A percentile compares a stretch with the other conserved stretches of the same genome.
Conservation (phyloP, 73 alveolate species). For the Diophrys sp. region DNA sequence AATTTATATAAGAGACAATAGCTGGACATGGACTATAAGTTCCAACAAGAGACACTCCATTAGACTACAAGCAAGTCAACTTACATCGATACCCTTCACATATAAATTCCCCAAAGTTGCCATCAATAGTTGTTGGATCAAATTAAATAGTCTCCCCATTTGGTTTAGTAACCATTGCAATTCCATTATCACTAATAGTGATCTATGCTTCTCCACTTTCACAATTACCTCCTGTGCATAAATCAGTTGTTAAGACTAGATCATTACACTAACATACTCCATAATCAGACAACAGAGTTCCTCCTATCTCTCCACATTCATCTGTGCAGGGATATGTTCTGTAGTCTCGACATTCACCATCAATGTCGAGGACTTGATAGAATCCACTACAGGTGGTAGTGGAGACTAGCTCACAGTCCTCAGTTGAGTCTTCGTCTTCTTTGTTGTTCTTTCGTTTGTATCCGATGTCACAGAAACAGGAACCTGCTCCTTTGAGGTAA, state of each 20-base stretch:
- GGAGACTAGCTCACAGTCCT: constrained; percentile 9
- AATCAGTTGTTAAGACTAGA: constrained; percentile 2
- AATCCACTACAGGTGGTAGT: constrained; percentile 1
- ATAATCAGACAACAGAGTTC: neutral
- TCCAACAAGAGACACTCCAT: neutral
- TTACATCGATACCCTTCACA: constrained; percentile 8
- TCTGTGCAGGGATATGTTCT: neutral
- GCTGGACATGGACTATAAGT: neutral
- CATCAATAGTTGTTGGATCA: constrained; percentile 16
- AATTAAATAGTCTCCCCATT: neutral
- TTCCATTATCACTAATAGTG: no score
- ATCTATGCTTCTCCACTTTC: neutral
- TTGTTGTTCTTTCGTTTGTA: constrained; percentile 10
- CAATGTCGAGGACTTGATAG: constrained; percentile 1
- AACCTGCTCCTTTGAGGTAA: constrained; percentile 29
- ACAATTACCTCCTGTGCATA: constrained; percentile 8
- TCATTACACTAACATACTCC: neutral
- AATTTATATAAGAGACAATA: no score
- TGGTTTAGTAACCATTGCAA: constrained; percentile 1
- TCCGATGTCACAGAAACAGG: constrained; percentile 56
- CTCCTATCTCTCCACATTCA: constrained; percentile 3
- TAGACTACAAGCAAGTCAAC: neutral
- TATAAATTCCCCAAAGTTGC: constrained; percentile 11
- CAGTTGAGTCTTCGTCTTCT: neutral
- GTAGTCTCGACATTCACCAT: neutral